Percentiles rank a stretch among this genome's conserved stretches.
These are phyloP conservation scores for Austropuccinia psidii DNA, from an alignment of 1,284 basidiomycete genomes.

Conservation along the genomic window DNA sequence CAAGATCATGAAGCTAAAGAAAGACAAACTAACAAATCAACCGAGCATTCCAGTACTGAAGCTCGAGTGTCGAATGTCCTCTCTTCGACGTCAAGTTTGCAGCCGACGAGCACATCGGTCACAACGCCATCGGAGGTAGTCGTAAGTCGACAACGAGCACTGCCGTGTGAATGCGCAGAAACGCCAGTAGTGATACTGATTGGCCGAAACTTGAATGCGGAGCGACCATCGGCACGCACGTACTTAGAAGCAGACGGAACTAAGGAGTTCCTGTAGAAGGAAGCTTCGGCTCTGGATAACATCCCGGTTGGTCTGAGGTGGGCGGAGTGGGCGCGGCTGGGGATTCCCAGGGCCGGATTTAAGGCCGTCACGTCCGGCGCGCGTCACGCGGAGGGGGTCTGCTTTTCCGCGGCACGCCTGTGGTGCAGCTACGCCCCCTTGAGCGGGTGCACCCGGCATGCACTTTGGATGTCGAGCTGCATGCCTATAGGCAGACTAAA, in stretches of 20 bases:
- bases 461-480: too few species aligned
- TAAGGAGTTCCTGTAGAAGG: slow-evolving; percentile 9
- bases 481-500: too few species aligned
- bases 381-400: too few species aligned
- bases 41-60: slow-evolving; percentile 29
- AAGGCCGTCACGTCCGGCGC: too few species aligned
- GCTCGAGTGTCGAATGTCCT: slow-evolving; percentile 14
- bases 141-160: slow-evolving; percentile 22
- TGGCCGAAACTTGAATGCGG: slow-evolving; percentile 16
- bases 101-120: slow-evolving; percentile 34
- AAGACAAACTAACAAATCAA: slow-evolving; percentile 28
- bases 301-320: too few species aligned
- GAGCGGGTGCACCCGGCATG: too few species aligned
- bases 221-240: slow-evolving; percentile 24
- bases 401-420: too few species aligned
- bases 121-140: slow-evolving; percentile 30
- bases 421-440: too few species aligned
- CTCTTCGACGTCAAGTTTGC: slow-evolving; percentile 35
- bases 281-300: slow-evolving; percentile 15
- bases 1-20: neutral
- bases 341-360: too few species aligned
- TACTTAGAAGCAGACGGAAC: neutral
- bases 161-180: slow-evolving; percentile 31
- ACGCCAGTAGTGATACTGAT: slow-evolving; percentile 27
- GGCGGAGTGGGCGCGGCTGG: too few species aligned